phyloP scores from a whole-genome alignment of 1,284 basidiomycete genomes.

The Inonotus obliquus region DNA sequence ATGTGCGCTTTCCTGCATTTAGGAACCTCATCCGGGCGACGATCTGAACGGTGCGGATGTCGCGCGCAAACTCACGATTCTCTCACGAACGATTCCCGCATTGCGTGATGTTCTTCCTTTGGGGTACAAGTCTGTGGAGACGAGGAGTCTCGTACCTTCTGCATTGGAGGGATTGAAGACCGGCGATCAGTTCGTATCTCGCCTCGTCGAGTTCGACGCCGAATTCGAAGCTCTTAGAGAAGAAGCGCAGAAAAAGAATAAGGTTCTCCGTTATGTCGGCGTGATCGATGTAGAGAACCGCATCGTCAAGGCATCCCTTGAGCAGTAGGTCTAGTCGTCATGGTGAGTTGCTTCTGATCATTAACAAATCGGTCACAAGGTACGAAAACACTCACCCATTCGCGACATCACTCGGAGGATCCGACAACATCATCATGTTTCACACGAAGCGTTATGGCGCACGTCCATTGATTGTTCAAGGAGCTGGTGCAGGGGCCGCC shows the following conservation, averaged over 20 bases:
- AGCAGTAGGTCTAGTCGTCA: constrained; percentile 52
- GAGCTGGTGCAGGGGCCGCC: constrained; percentile 92
- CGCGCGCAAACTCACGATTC: constrained; percentile 93
- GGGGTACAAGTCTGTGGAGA: constrained; percentile 79
- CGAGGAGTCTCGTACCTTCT: constrained; percentile 81
- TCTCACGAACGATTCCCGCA: constrained; percentile 71
- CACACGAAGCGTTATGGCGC: constrained; percentile 86
- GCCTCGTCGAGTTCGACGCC: constrained; percentile 81
- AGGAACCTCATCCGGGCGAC: constrained; percentile 97
- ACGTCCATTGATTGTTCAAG: constrained; percentile 88
- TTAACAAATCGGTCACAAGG: neutral
- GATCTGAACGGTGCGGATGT: constrained; percentile 97
- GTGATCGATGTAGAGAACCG: constrained; percentile 81
- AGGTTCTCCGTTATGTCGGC: constrained; percentile 91
- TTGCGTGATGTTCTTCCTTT: constrained; percentile 53
- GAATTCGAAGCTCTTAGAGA: constrained; percentile 75
- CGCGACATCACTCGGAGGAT: constrained; percentile 90
- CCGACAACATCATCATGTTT: constrained; percentile 98
- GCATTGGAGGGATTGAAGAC: constrained; percentile 63
- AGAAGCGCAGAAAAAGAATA: constrained; percentile 72
- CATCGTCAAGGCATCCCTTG: constrained; percentile 81
- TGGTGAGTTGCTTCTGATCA: neutral
- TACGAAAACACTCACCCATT: constrained; percentile 65
- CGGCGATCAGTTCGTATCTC: constrained; percentile 79
- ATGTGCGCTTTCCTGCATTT: neutral